Evolutionary conservation across 1,139 yeast genomes (phyloP), one percentile per base, ranked within the genome.

Genomic region (Yamadazyma kanchanaburiensis): DNA sequence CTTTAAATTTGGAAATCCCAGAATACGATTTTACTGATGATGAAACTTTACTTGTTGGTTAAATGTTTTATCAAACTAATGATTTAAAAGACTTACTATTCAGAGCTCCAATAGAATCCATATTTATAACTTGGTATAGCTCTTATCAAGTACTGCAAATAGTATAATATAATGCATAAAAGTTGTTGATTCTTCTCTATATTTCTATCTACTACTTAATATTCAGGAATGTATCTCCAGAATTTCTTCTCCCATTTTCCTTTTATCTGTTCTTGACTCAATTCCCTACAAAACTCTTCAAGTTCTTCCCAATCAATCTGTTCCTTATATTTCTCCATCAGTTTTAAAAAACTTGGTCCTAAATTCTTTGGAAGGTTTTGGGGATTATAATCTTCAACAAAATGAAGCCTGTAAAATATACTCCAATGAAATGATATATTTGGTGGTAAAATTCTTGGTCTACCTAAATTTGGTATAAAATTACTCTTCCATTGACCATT

Each of bases 1-100:
- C 99, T 59, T 79, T 88, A 66, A 91, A 91, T 77, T 79, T 94
- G 74, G 98, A 91, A 74, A 77, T 94, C 51, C 99, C 99, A 53
- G 74, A 77, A 50, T 94, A 94, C 62, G 87, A 80, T 51, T 85
- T 94, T 60, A 63, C 78, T 43, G 84, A 77, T 44, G 86, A 77
- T 37, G 86, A 79, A 55, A 80, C 85, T 47, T 82, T 86, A 63
- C 64, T 91, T 51, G 78, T 88, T 56, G 91, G 74, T 64, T 68
- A 64, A 53, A 25, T 25, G 21, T 27, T 17, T 29, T 25, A 12
- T 18, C 25, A 22, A 21, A 29, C n/a, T n/a, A n/a, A n/a, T n/a
- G n/a, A n/a, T n/a, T n/a, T n/a, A n/a, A n/a, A n/a, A n/a, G n/a
- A n/a, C n/a, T n/a, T n/a, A n/a, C n/a, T n/a, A n/a, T n/a, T n/a